Evolutionary conservation across 2,329 filamentous ascomycete species (phyloP).

Genomic region (Niveomyces coronatus): DNA sequence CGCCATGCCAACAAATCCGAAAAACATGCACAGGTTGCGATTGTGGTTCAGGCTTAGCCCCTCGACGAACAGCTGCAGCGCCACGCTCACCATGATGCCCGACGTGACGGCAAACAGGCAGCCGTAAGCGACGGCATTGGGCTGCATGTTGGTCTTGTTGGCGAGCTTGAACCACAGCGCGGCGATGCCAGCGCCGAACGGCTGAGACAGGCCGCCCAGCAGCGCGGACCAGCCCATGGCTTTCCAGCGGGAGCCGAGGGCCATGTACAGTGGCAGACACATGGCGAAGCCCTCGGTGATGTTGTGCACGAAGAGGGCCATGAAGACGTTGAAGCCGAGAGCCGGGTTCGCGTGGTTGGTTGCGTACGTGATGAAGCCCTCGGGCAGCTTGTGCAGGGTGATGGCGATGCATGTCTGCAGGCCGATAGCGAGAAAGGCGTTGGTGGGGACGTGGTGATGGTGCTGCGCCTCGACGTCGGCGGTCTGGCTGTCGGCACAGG

Average conservation of each 20-base stretch:
- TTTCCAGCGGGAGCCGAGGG: slow-evolving; percentile 65
- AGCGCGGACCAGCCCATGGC: slow-evolving; percentile 79
- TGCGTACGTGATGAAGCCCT: slow-evolving; percentile 81
- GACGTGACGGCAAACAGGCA: slow-evolving; percentile 81
- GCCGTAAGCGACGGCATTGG: slow-evolving; percentile 55
- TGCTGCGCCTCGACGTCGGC: slow-evolving; percentile 47
- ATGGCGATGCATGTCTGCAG: slow-evolving; percentile 93
- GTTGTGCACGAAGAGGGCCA: slow-evolving; percentile 95
- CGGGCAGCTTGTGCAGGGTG: slow-evolving; percentile 90
- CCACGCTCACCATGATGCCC: slow-evolving; percentile 93
- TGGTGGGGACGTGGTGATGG: slow-evolving; percentile 91
- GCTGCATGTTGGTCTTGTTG: slow-evolving; percentile 35
- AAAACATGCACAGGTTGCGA: slow-evolving; percentile 64
- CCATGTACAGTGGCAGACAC: slow-evolving; percentile 85
- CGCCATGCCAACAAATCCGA: slow-evolving; percentile 79
- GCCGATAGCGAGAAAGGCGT: slow-evolving; percentile 90
- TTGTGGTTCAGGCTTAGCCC: slow-evolving; percentile 74
- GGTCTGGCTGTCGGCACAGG: slow-evolving; percentile 20
- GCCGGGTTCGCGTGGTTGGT: slow-evolving; percentile 91
- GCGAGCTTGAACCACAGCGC: slow-evolving; percentile 77
- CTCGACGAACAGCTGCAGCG: slow-evolving; percentile 80
- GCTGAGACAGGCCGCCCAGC: slow-evolving; percentile 79
- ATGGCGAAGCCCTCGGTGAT: slow-evolving; percentile 95
- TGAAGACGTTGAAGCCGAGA: slow-evolving; percentile 84
- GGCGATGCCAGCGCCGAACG: slow-evolving; percentile 73